Evolutionary conservation across 495 filamentous ascomycete genomes (phyloP).

Genomic region (Aspergillus indologenus): DNA sequence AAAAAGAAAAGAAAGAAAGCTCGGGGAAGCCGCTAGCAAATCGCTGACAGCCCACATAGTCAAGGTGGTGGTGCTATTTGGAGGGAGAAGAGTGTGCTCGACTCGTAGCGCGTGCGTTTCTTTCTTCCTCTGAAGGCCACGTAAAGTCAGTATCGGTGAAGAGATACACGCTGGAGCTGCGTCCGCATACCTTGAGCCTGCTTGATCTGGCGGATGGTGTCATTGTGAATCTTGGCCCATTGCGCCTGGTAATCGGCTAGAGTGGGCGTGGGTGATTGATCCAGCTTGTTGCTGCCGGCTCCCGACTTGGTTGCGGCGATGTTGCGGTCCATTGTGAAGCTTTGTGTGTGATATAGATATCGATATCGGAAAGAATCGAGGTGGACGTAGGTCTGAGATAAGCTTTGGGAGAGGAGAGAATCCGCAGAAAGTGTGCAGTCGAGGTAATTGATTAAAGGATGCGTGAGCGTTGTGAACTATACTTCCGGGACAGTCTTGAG

Average conservation of each 20-base stretch:
- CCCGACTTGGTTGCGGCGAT: neutral
- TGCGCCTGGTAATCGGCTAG: conserved; percentile 18
- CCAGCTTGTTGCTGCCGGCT: neutral
- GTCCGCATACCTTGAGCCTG: conserved; percentile 12
- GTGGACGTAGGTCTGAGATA: neutral
- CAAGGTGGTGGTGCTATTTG: neutral
- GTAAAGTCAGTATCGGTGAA: neutral
- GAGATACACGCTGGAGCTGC: neutral
- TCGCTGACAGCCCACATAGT: neutral
- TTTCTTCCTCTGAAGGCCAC: conserved; percentile 1
- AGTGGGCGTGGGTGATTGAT: neutral
- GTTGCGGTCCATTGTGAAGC: conserved; percentile 1
- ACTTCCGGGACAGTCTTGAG: neutral
- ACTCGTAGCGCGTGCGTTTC: neutral
- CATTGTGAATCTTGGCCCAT: conserved; percentile 19
- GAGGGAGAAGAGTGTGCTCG: neutral
- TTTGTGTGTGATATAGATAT: neutral
- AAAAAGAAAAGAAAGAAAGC: neutral
- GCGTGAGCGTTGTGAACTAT: neutral
- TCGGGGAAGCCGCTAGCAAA: neutral
- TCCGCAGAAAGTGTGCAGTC: neutral
- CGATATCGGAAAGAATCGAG: neutral
- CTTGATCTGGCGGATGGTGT: conserved; percentile 19
- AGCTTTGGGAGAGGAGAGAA: neutral
- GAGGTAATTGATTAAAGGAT: neutral